Base-by-base conservation (phyloP, 2,329 filamentous ascomycete genomes). In the Colletotrichum ledebouriae region DNA sequence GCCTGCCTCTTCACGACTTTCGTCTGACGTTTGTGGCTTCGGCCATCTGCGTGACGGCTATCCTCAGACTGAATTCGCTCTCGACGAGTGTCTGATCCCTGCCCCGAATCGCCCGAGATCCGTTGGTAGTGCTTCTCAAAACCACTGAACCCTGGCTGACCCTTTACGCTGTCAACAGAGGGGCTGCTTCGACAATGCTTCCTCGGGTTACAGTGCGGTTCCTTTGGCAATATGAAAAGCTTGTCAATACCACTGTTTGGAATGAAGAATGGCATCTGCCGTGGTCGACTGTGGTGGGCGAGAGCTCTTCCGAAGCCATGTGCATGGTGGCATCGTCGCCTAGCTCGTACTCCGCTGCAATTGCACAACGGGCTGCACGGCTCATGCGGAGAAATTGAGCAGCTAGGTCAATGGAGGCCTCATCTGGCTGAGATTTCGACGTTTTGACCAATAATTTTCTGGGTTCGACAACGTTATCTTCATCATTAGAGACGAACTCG, bases 51-150 rank as follows among this genome's bases (percentile, higher is more conserved):
- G 34, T n/a, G 1, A 37, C 49, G 49, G 52, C 34, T 17, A 13
- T 39, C 41, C 20, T 55, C 52, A 3, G 52, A 55, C 52, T 39
- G 52, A 0, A 41, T 55, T 9, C 34, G 37, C 11, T 34, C 17
- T 39, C 29, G 64, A 22, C 37, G 37, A 9, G 29, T 44, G 17
- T 65, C 61, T 6, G 65, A 59, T 4, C 53, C 62, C 10, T 68
- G 66, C 6, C 65, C 65, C 6, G 65, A 68, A 17, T 68, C 61
- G 25, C 22, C 41, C 13, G 55, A 66, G 15, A 60, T 42, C 10
- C 64, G 62, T 39, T 68, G 53, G 47, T 22, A 20, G 49, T 59
- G 39, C 15, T 33, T 47, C 46, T 42, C 65, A 9, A 12, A 5
- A 5, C 25, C 47, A 4, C 17, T 13, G 29, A 13, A 29, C 15